These are phyloP conservation scores for Thelonectria rubi DNA, from an alignment of 2,329 filamentous ascomycete genomes.

Conservation along the genomic window DNA sequence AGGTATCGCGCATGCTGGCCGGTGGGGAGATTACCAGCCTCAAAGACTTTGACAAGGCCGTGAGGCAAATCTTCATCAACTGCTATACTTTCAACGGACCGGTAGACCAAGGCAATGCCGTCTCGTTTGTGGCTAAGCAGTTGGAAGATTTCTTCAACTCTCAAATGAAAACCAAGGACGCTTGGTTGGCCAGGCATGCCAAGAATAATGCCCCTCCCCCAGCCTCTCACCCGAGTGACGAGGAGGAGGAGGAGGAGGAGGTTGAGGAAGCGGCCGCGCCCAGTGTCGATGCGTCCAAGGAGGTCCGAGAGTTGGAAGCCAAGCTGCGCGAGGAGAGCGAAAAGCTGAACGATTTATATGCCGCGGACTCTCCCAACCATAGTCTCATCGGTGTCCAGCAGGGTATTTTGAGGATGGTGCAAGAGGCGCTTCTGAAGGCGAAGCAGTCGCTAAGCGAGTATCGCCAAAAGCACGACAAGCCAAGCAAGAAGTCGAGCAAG, in stretches of 20 bases:
- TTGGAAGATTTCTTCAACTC: slow-evolving; percentile 79
- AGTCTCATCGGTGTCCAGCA: slow-evolving; percentile 65
- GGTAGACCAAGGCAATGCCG: slow-evolving; percentile 67
- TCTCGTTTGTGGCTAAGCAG: slow-evolving; percentile 75
- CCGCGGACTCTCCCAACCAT: slow-evolving; percentile 62
- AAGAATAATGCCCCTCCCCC: slow-evolving; percentile 62
- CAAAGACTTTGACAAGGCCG: slow-evolving; percentile 86
- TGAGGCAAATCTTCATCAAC: slow-evolving; percentile 85
- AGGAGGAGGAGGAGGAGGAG: slow-evolving; percentile 75
- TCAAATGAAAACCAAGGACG: slow-evolving; percentile 80
- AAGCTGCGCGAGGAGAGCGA: slow-evolving; percentile 65
- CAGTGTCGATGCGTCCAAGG: slow-evolving; percentile 52
- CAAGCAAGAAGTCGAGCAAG: slow-evolving; percentile 64
- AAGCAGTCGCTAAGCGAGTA: slow-evolving; percentile 68
- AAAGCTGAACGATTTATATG: slow-evolving; percentile 64
- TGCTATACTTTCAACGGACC: slow-evolving; percentile 88
- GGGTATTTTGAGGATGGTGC: slow-evolving; percentile 70
- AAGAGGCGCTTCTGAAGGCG: slow-evolving; percentile 78
- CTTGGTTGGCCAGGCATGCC: slow-evolving; percentile 81
- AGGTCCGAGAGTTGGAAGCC: slow-evolving; percentile 61
- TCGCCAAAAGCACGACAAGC: slow-evolving; percentile 65
- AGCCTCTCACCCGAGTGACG: slow-evolving; percentile 73
- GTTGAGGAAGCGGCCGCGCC: slow-evolving; percentile 56
- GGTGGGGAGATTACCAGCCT: slow-evolving; percentile 80
- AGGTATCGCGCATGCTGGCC: slow-evolving; percentile 80